Percentiles rank a stretch among this genome's conserved stretches.
phyloP scores from a whole-genome alignment of 148 eudicot genomes.

The Rhododendron williamsianum region DNA sequence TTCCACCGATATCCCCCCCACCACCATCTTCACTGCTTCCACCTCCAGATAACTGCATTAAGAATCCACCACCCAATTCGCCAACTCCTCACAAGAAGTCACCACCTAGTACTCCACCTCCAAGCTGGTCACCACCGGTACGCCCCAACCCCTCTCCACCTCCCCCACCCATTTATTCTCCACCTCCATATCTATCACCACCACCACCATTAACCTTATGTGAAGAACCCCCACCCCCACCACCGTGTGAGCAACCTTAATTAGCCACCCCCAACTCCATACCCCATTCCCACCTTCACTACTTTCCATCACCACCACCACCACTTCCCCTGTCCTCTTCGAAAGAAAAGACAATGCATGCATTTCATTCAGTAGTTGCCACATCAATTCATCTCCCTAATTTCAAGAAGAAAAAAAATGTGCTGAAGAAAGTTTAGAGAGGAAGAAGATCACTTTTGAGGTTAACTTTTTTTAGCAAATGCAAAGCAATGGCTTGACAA shows the following conservation, averaged over 20 bases:
- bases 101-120: background rate
- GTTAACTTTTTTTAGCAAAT: background rate
- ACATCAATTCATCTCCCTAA: background rate
- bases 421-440: background rate
- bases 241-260: background rate
- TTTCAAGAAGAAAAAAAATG: background rate
- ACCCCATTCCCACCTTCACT: background rate
- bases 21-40: background rate
- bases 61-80: background rate
- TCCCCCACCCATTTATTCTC: background rate
- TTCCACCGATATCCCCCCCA: background rate
- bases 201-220: background rate
- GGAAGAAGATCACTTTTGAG: background rate
- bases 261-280: background rate
- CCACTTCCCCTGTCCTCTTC: background rate
- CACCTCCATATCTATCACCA: background rate
- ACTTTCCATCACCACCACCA: background rate
- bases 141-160: background rate
- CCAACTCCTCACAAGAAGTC: background rate
- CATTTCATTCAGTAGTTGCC: background rate
- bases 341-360: background rate
- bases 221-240: slow-evolving; percentile 4
- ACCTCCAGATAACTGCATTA: background rate
- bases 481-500: background rate
- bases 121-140: background rate